Evolutionary conservation across 495 filamentous ascomycete genomes (phyloP).

Genomic region (Cercophora sp.): DNA sequence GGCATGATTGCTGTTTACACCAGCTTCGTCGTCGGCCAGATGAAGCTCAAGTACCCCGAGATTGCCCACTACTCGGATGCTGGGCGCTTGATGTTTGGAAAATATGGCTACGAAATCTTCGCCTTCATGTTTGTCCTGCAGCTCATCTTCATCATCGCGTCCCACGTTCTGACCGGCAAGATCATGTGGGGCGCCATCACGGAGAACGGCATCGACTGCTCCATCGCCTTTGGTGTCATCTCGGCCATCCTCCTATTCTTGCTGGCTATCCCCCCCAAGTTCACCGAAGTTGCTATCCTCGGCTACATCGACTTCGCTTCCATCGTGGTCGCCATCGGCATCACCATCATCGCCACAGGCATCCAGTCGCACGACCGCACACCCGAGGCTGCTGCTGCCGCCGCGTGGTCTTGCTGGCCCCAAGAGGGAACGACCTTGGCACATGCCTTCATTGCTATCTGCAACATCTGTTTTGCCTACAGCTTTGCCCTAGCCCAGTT

Average conservation of each 20-base stretch:
- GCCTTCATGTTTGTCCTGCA: constrained; percentile 62
- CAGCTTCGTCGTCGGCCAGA: constrained; percentile 72
- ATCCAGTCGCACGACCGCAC: constrained; percentile 38
- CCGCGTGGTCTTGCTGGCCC: constrained; percentile 42
- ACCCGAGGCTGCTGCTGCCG: constrained; percentile 29
- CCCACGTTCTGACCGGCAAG: constrained; percentile 69
- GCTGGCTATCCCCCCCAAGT: constrained; percentile 56
- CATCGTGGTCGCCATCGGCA: constrained; percentile 60
- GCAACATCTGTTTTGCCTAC: constrained; percentile 74
- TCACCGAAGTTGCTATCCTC: constrained; percentile 56
- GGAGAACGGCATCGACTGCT: constrained; percentile 58
- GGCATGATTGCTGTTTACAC: constrained; percentile 72
- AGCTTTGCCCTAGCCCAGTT: constrained; percentile 70
- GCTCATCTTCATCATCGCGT: constrained; percentile 71
- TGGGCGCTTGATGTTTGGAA: constrained; percentile 61
- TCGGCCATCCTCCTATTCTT: constrained; percentile 60
- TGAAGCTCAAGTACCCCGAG: constrained; percentile 69
- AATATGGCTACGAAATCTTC: constrained; percentile 60
- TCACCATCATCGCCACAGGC: constrained; percentile 65
- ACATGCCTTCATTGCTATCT: constrained; percentile 59
- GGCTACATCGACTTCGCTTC: constrained; percentile 59
- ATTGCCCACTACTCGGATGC: constrained; percentile 71
- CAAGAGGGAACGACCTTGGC: constrained; percentile 34
- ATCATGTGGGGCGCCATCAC: constrained; percentile 68
- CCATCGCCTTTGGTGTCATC: constrained; percentile 62